Percentiles rank a stretch among this genome's conserved stretches.
These are phyloP conservation scores for Knufia petricola DNA, from an alignment of 2,329 filamentous ascomycete genomes.

Conservation along the genomic window DNA sequence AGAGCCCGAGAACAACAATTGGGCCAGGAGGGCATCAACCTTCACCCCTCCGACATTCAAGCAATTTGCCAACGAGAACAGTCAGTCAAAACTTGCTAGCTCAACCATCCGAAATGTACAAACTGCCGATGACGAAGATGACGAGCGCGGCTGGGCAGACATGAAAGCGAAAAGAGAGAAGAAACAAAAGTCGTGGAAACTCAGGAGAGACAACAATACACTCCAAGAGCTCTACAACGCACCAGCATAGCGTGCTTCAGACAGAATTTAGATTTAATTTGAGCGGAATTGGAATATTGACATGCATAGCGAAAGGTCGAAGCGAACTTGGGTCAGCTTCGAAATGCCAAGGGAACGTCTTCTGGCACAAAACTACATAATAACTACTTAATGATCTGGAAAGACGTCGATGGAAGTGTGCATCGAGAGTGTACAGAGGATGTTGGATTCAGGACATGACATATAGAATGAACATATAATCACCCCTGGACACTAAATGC, in stretches of 20 bases:
- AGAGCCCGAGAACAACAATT: conserved; percentile 12
- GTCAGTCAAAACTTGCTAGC: conserved; percentile 22
- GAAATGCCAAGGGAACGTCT: not conserved
- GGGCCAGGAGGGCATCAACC: conserved; percentile 25
- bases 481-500: not conserved
- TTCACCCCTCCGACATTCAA: conserved; percentile 28
- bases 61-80: conserved; percentile 27
- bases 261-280: not conserved
- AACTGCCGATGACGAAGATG: conserved; percentile 36
- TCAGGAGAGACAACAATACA: conserved; percentile 28
- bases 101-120: conserved; percentile 22
- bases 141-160: conserved; percentile 42
- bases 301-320: not conserved
- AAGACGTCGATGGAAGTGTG: not conserved
- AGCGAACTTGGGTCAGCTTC: not conserved
- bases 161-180: conserved; percentile 42
- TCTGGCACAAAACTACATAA: not conserved
- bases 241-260: conserved; percentile 36
- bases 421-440: not conserved
- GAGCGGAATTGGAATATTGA: not conserved
- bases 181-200: conserved; percentile 39
- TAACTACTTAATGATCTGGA: not conserved
- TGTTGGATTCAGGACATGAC: not conserved
- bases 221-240: conserved; percentile 24
- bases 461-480: not conserved